These are phyloP conservation scores for Plasmopara viticola DNA, from an alignment of 352 stramenopile genomes.

Conservation along the genomic window DNA sequence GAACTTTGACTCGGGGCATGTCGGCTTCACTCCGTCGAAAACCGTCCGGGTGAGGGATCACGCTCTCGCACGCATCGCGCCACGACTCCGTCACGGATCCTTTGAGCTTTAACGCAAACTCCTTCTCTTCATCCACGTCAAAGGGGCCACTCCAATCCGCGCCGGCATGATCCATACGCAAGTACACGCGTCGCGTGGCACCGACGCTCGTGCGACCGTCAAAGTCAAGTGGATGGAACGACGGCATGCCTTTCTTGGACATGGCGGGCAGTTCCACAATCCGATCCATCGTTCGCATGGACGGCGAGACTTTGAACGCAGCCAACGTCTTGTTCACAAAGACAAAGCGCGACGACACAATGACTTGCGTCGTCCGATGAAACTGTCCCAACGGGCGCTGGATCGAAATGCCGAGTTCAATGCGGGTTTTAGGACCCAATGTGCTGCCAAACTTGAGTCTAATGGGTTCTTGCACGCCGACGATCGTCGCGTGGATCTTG, in stretches of 20 bases:
- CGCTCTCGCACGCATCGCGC: constrained; percentile 28
- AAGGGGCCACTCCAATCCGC: constrained; percentile 82
- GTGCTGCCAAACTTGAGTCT: constrained; percentile 70
- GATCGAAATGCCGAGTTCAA: constrained; percentile 83
- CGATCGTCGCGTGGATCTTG: constrained; percentile 79
- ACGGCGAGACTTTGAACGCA: constrained; percentile 71
- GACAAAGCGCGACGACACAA: constrained; percentile 79
- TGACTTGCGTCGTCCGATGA: constrained; percentile 80
- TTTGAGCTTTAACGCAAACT: constrained; percentile 75
- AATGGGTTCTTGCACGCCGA: constrained; percentile 80
- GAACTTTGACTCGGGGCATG: constrained; percentile 69
- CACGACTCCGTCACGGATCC: constrained; percentile 48
- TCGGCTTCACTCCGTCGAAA: constrained; percentile 36
- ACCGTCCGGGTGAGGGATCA: constrained; percentile 31
- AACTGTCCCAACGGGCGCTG: constrained; percentile 81
- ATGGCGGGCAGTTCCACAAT: constrained; percentile 53
- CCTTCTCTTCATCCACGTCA: constrained; percentile 75
- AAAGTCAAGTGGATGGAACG: constrained; percentile 65
- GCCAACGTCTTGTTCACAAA: constrained; percentile 81
- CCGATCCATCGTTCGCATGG: constrained; percentile 52
- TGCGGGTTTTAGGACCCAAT: constrained; percentile 52
- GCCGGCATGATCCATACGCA: constrained; percentile 68
- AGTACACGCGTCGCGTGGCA: constrained; percentile 51
- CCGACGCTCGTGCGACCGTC: constrained; percentile 38
- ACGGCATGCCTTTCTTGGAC: constrained; percentile 30